Evolutionary conservation across 208 protist species (phyloP).

Genomic region (Leishmania lainsoni): DNA sequence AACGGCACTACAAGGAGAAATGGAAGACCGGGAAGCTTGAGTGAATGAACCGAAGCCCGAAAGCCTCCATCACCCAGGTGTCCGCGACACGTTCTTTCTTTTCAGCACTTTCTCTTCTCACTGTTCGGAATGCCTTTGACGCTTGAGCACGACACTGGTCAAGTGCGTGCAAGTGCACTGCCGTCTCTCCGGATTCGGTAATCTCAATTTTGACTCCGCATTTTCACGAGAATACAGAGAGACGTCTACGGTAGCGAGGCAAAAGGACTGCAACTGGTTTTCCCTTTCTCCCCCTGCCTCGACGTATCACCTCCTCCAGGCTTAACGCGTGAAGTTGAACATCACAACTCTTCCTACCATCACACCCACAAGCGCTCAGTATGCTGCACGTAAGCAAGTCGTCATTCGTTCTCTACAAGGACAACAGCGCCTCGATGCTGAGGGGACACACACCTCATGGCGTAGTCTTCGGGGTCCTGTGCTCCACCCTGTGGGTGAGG

Average conservation of each 20-base stretch:
- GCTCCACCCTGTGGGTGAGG: neutral
- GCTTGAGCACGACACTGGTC: neutral
- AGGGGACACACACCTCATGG: too few relatives aligned
- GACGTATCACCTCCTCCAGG: too few relatives aligned
- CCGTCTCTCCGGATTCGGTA: neutral
- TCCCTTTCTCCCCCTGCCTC: too few relatives aligned
- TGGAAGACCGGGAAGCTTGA: neutral
- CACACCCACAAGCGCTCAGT: too few relatives aligned
- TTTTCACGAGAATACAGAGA: too few relatives aligned
- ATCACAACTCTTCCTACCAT: too few relatives aligned
- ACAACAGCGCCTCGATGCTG: too few relatives aligned
- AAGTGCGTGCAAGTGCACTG: neutral
- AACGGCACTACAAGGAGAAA: neutral
- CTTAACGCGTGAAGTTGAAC: too few relatives aligned
- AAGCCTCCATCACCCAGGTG: neutral
- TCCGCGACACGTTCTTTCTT: neutral
- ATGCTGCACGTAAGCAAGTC: too few relatives aligned
- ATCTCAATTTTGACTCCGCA: neutral
- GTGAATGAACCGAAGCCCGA: neutral
- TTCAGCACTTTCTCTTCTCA: neutral
- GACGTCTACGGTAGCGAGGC: neutral
- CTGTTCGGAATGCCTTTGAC: neutral
- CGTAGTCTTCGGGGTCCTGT: neutral
- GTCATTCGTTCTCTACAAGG: too few relatives aligned
- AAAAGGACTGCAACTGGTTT: neutral